Conservation (phyloP, 805 yeast species). For the Metschnikowia anglica region DNA sequence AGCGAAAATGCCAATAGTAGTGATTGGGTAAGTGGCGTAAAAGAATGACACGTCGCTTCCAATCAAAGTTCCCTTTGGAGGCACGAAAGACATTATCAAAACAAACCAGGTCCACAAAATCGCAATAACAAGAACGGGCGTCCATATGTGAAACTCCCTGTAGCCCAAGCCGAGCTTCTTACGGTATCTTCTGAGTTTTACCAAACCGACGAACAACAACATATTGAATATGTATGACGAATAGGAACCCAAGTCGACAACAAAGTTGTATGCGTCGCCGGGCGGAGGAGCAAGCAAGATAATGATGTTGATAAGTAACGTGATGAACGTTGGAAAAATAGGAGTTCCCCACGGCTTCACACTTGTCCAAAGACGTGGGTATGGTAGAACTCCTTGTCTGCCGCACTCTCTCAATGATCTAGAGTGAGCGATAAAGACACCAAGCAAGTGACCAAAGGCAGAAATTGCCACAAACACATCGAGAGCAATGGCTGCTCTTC, state of each 20-base stretch:
- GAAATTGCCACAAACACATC: conserved; percentile 31
- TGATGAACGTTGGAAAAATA: conserved; percentile 25
- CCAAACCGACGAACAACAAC: conserved; percentile 28
- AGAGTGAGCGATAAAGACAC: conserved; percentile 31
- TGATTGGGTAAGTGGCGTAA: conserved; percentile 43
- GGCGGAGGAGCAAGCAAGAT: conserved; percentile 35
- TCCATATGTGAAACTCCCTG: conserved; percentile 19
- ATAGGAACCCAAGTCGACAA: conserved; percentile 33
- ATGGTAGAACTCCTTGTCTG: conserved; percentile 35
- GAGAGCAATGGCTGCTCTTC: conserved; percentile 24
- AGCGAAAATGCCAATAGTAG: conserved; percentile 34
- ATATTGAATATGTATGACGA: conserved; percentile 30
- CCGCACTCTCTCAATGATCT: conserved; percentile 35
- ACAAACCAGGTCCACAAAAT: conserved; percentile 37
- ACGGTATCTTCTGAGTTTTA: conserved; percentile 31
- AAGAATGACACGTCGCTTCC: conserved; percentile 45
- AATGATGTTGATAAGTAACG: conserved; percentile 27
- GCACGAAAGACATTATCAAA: conserved; percentile 43
- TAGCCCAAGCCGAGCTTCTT: conserved; percentile 22
- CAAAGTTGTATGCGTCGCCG: conserved; percentile 35
- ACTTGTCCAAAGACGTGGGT: conserved; percentile 28
- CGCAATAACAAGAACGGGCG: conserved; percentile 32
- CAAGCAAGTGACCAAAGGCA: conserved; percentile 32
- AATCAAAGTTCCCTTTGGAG: conserved; percentile 39
- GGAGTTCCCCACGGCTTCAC: conserved; percentile 36